A percentile compares a stretch with the other conserved stretches of the same genome.
These are phyloP conservation scores for Cudoniella acicularis DNA, from an alignment of 495 filamentous ascomycete genomes.

Conservation along the genomic window DNA sequence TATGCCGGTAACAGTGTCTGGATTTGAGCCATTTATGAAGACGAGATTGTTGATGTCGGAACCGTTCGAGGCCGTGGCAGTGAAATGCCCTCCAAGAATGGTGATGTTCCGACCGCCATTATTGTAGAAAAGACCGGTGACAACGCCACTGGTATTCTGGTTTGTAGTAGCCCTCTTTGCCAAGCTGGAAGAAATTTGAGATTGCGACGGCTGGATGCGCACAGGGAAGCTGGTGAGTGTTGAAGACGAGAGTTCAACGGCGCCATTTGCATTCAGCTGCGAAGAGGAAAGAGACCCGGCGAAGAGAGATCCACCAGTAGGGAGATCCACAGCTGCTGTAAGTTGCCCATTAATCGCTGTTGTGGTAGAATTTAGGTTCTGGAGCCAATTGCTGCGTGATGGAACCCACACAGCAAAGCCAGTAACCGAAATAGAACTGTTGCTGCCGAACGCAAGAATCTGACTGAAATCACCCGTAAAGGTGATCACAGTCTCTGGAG, in stretches of 20 bases:
- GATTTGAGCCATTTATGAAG: slow-evolving; percentile 58
- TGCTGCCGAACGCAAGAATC: slow-evolving; percentile 62
- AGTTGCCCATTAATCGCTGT: slow-evolving; percentile 68
- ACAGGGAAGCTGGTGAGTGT: slow-evolving; percentile 57
- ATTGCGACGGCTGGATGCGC: slow-evolving; percentile 45
- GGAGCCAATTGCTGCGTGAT: slow-evolving; percentile 81
- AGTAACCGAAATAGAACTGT: slow-evolving; percentile 52
- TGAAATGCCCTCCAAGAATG: slow-evolving; percentile 85
- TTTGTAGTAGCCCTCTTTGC: slow-evolving; percentile 54
- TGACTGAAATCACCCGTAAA: slow-evolving; percentile 78
- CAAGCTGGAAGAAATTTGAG: slow-evolving; percentile 29
- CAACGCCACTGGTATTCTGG: slow-evolving; percentile 57
- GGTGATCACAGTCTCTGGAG: slow-evolving; percentile 68
- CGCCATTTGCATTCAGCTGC: slow-evolving; percentile 62
- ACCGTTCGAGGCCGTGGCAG: slow-evolving; percentile 63
- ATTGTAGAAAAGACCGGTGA: slow-evolving; percentile 73
- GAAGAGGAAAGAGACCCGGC: slow-evolving; percentile 75
- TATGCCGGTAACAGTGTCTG: slow-evolving; percentile 66
- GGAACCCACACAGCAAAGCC: slow-evolving; percentile 96
- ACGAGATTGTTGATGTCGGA: slow-evolving; percentile 72
- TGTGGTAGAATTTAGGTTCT: slow-evolving; percentile 66
- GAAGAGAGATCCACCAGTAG: slow-evolving; percentile 61
- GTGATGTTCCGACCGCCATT: slow-evolving; percentile 71
- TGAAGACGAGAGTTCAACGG: slow-evolving; percentile 55
- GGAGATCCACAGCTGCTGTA: slow-evolving; percentile 59